Conservation (phyloP, 139 green algal genomes). For the Closterium sp. region DNA sequence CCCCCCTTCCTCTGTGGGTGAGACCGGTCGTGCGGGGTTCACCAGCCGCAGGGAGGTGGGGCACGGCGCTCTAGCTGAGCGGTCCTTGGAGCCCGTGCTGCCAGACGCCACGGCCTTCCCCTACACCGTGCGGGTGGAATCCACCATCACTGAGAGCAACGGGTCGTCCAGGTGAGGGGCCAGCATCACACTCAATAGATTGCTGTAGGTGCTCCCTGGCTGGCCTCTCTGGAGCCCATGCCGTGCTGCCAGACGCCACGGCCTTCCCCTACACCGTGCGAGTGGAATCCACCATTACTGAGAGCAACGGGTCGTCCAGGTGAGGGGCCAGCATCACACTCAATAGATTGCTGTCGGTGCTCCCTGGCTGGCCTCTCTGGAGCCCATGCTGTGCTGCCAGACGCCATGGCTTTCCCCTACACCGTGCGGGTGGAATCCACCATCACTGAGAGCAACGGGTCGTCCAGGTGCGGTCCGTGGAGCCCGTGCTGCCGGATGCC, state of each 20-base stretch:
- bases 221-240: no score
- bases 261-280: slow-evolving; percentile 82
- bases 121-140: slow-evolving; percentile 87
- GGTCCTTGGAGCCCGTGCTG: slow-evolving; percentile 76
- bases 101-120: slow-evolving; percentile 72
- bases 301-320: slow-evolving; percentile 88
- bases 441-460: slow-evolving; percentile 96
- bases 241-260: slow-evolving; percentile 67
- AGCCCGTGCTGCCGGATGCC: slow-evolving; percentile 71
- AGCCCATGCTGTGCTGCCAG: slow-evolving; percentile 72
- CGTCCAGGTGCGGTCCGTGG: slow-evolving; percentile 69
- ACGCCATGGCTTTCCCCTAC: slow-evolving; percentile 72
- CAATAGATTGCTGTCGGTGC: no score
- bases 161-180: slow-evolving; percentile 69
- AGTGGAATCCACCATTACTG: slow-evolving; percentile 93
- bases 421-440: slow-evolving; percentile 87
- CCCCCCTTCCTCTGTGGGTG: slow-evolving; percentile 88
- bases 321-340: no score
- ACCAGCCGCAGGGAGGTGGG: slow-evolving; percentile 82
- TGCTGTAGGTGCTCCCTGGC: no score
- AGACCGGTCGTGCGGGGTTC: slow-evolving; percentile 73
- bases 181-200: no score
- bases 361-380: no score
- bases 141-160: slow-evolving; percentile 95
- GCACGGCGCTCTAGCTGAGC: slow-evolving; percentile 85